Percentiles rank a stretch among this genome's conserved stretches.
Evolutionary conservation across 257 asterid genomes (phyloP).

Genomic region (Coffea canephora): DNA sequence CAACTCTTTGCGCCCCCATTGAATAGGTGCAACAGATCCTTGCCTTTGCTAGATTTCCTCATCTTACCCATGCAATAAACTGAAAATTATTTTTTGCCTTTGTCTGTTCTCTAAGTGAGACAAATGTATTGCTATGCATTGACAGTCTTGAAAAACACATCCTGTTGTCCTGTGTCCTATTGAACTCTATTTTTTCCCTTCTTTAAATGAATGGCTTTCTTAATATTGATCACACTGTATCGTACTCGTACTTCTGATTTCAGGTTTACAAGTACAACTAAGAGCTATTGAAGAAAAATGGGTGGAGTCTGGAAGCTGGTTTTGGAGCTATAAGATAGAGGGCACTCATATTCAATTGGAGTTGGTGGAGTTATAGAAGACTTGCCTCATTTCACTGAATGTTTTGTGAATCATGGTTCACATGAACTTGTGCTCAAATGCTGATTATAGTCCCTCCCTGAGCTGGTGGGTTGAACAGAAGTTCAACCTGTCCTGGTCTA

Average conservation of each 20-base stretch:
- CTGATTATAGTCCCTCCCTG: slow-evolving; percentile 9
- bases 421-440: slow-evolving; percentile 32
- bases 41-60: no score
- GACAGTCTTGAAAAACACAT: no score
- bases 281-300: slow-evolving; percentile 54
- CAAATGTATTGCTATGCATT: no score
- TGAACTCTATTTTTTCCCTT: no score
- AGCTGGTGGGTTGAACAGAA: slow-evolving; percentile 67
- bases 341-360: slow-evolving; percentile 71
- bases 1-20: no score
- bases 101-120: no score
- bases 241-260: slow-evolving; percentile 2
- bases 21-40: no score
- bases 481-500: slow-evolving; percentile 55
- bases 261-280: slow-evolving; percentile 67
- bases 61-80: no score
- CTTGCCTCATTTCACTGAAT: slow-evolving; percentile 11
- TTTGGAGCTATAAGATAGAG: slow-evolving; percentile 67
- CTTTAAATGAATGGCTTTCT: not conserved
- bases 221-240: no score
- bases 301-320: slow-evolving; percentile 93
- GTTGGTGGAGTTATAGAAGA: slow-evolving; percentile 52
- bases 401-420: slow-evolving; percentile 70
- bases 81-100: no score
- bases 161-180: no score